phyloP scores from a whole-genome alignment of 805 yeast genomes.

The Kluyveromyces lactis region DNA sequence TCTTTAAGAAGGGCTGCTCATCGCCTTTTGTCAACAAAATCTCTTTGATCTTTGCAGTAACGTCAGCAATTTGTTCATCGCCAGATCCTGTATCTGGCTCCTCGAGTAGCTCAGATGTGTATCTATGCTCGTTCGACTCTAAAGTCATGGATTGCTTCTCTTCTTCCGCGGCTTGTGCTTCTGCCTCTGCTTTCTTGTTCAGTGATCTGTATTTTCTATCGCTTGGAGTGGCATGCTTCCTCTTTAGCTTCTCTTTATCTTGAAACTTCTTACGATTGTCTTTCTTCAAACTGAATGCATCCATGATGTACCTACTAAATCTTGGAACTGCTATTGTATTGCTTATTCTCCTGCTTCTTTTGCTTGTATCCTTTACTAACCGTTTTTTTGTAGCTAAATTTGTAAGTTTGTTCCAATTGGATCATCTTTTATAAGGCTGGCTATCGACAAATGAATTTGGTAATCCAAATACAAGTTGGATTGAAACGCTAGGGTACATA shows the following conservation, averaged over 20 bases:
- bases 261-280: constrained; percentile 36
- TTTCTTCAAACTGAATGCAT: constrained; percentile 26
- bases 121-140: constrained; percentile 18
- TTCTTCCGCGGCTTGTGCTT: constrained; percentile 15
- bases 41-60: constrained; percentile 10
- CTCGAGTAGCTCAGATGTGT: constrained; percentile 14
- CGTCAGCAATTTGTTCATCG: constrained; percentile 7
- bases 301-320: constrained; percentile 11
- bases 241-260: constrained; percentile 33
- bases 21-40: constrained; percentile 8
- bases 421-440: no score
- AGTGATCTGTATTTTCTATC: constrained; percentile 28
- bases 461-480: no score
- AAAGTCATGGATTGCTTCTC: constrained; percentile 9
- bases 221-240: constrained; percentile 32
- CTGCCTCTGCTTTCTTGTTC: constrained; percentile 16
- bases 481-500: no score
- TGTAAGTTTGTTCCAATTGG: no score
- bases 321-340: no score
- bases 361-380: no score
- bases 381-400: background rate
- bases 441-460: no score
- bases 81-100: constrained; percentile 7
- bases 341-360: no score
- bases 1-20: background rate